A percentile compares a stretch with the other conserved stretches of the same genome.
Conservation (phyloP, 495 filamentous ascomycete species). For the Aspergillus baeticus region DNA sequence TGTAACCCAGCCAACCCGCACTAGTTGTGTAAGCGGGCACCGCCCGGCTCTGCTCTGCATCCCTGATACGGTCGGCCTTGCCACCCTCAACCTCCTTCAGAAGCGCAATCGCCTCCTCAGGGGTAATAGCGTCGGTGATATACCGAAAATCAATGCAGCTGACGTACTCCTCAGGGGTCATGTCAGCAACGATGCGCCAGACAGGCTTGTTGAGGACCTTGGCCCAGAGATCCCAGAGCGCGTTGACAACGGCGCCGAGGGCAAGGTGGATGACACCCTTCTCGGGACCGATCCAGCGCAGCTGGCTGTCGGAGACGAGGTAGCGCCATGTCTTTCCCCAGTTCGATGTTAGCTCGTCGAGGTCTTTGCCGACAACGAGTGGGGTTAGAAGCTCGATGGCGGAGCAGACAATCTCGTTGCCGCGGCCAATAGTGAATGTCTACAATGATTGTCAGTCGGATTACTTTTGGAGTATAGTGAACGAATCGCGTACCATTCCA, state of each 20-base stretch:
- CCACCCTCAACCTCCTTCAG: conserved; percentile 59
- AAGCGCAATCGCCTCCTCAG: conserved; percentile 75
- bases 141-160: conserved; percentile 90
- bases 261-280: conserved; percentile 95
- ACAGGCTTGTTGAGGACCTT: conserved; percentile 83
- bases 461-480: background rate
- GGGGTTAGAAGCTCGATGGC: conserved; percentile 76
- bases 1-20: conserved; percentile 94
- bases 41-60: conserved; percentile 67
- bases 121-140: conserved; percentile 89
- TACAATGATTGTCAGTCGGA: conserved; percentile 25
- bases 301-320: conserved; percentile 83
- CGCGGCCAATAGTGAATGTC: conserved; percentile 96
- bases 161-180: conserved; percentile 84
- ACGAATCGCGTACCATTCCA: conserved; percentile 66
- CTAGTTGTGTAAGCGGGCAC: conserved; percentile 90
- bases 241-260: conserved; percentile 87
- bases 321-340: conserved; percentile 91
- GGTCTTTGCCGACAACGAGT: conserved; percentile 68
- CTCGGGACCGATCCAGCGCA: conserved; percentile 94
- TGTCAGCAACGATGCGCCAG: conserved; percentile 86
- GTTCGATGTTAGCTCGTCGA: conserved; percentile 72
- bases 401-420: conserved; percentile 88
- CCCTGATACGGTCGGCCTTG: conserved; percentile 64
- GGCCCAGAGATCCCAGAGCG: conserved; percentile 94